phyloP scores from a whole-genome alignment of 805 yeast species.

The Kodamaea sagamina region DNA sequence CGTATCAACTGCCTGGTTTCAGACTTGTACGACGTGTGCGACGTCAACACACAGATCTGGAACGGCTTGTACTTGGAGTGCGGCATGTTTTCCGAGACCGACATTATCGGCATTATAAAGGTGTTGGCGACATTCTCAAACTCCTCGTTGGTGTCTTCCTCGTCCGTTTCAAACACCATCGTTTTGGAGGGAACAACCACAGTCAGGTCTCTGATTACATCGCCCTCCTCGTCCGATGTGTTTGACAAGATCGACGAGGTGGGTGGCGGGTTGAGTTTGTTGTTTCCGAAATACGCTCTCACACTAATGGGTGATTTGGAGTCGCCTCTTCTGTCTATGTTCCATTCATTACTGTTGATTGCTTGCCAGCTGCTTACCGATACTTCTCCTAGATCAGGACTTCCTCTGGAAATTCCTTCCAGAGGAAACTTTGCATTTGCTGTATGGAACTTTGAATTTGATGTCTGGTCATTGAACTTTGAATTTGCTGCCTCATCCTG shows the following conservation, averaged over 20 bases:
- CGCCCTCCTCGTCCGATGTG: conserved; percentile 28
- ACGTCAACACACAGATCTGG: conserved; percentile 27
- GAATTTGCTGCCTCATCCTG: too few relatives aligned
- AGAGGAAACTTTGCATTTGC: not conserved
- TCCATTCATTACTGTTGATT: conserved; percentile 20
- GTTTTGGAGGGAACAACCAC: conserved; percentile 19
- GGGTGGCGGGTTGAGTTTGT: conserved; percentile 1
- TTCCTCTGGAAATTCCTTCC: not conserved
- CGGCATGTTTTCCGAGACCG: conserved; percentile 22
- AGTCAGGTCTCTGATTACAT: conserved; percentile 1
- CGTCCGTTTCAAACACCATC: conserved; percentile 46
- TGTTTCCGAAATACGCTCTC: too few relatives aligned
- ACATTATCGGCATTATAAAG: conserved; percentile 43
- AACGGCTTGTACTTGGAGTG: conserved; percentile 11
- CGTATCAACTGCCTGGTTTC: conserved; percentile 25
- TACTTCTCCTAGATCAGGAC: conserved; percentile 16
- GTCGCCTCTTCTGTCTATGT: not conserved
- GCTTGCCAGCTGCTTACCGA: conserved; percentile 33
- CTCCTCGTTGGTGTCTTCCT: conserved; percentile 31
- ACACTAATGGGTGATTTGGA: conserved; percentile 1
- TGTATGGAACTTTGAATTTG: too few relatives aligned
- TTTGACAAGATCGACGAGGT: conserved; percentile 29
- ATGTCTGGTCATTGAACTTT: too few relatives aligned
- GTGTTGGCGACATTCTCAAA: conserved; percentile 12
- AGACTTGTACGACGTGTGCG: conserved; percentile 17